Evolutionary conservation across 345 rosid genomes (phyloP), one percentile per base, ranked within the genome.

Genomic region (Hibiscus mutabilis): DNA sequence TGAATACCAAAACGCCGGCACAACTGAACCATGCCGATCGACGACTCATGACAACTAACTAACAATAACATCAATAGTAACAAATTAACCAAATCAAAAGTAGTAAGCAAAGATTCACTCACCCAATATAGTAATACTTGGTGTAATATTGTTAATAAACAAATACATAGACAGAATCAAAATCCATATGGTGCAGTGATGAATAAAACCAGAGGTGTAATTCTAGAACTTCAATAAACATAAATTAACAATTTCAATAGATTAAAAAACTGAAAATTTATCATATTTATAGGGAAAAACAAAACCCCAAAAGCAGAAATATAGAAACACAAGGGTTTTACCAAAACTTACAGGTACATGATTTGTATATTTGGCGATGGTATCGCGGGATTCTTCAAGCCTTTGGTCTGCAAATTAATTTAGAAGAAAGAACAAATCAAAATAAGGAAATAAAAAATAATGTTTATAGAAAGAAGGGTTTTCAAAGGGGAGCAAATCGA

Each of bases 321-420:
- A 10, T 35, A 16, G 27, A 19, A 63, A 37, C 27, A 18, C 29
- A 4, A 21, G 13, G 15, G 37, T 21, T 53, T 51, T 16, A 66
- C 57, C 40, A 22, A 66, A 35, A 70, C 84, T 83, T 70, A 88
- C 93, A n/a, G 93, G 93, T 25, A 88, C 83, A 25, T 90, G 85
- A 72, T 82, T 79, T 49, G 89, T 81, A 68, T 88, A 85, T 40
- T 82, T 82, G 58, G 85, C 85, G 53, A 79, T 76, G 65, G 85
- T 77, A 44, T 89, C 88, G 40, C 76, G 77, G 15, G 89, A 89
- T 76, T 87, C 95, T 40, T 73, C 84, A 22, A 80, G 75, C 72
- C 90, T 84, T 75, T 87, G 78, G 75, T 83, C 95, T 89, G 84
- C 77, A 11, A 64, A 15, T 19, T 5, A 52, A n/a, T 15, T 35